A percentile compares a stretch with the other conserved stretches of the same genome.
Conservation (phyloP, 495 filamentous ascomycete species). For the Talaromyces adpressus region DNA sequence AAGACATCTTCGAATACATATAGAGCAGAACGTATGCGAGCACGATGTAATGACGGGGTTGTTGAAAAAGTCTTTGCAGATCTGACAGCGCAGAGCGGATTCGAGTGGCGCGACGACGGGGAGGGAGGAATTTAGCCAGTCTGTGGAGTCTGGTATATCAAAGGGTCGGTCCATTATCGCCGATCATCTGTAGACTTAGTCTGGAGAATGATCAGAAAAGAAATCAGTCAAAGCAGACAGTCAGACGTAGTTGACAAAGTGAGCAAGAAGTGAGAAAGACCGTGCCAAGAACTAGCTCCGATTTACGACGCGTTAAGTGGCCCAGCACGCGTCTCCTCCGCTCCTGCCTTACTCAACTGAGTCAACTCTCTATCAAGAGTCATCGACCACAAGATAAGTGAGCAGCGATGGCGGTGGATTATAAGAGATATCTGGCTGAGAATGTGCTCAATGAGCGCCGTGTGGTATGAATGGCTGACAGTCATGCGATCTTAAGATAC, state of each 20-base stretch:
- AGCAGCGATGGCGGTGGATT: constrained; percentile 47
- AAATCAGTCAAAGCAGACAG: background rate
- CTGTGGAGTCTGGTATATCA: constrained; percentile 79
- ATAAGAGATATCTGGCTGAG: constrained; percentile 65
- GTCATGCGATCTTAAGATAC: background rate
- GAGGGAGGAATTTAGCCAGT: constrained; percentile 83
- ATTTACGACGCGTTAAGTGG: constrained; percentile 47
- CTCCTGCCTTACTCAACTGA: background rate
- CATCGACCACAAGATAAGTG: background rate
- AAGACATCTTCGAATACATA: constrained; percentile 84
- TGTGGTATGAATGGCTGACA: constrained; percentile 45
- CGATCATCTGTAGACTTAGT: background rate
- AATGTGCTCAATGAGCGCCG: constrained; percentile 70
- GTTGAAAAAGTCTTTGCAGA: constrained; percentile 95
- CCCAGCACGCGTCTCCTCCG: constrained; percentile 28
- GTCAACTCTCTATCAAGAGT: background rate
- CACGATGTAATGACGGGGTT: constrained; percentile 93
- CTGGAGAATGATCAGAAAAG: background rate
- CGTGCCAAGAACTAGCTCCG: constrained; percentile 16
- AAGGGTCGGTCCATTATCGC: constrained; percentile 37
- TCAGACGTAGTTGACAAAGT: background rate
- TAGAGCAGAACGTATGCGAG: constrained; percentile 92
- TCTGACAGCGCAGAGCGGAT: constrained; percentile 81
- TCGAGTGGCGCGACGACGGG: constrained; percentile 69
- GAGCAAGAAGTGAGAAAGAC: background rate